Evolutionary conservation across 2,329 filamentous ascomycete species (phyloP), one percentile per base, ranked within the genome.

Genomic region (Chaetomiaceae sp.): DNA sequence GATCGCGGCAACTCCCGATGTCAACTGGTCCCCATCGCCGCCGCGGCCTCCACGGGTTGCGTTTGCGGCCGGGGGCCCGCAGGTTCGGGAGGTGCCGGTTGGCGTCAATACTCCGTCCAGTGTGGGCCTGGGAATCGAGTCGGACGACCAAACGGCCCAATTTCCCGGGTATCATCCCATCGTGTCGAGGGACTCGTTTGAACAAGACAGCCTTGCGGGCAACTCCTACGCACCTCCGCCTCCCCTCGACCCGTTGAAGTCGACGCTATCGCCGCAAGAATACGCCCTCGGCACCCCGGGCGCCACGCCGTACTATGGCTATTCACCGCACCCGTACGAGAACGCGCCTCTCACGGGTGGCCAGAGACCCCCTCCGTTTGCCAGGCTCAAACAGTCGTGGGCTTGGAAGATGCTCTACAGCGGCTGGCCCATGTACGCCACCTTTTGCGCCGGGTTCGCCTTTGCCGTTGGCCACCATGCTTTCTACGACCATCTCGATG

Each of bases 401-500:
- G 22, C n/a, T 5, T 56, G 52, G 54, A 46, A 20, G 14, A 51
- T 50, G 52, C 12, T 49, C 5, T 19, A 4, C 4, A 26, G 41
- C 11, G 42, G 36, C 3, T 56, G 52, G 52, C 43, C 47, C 39
- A 56, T 58, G 54, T 56, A 56, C 38, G 35, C 14, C 34, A 17
- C 51, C 38, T 47, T 58, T 15, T 29, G 44, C 2, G 15, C 54
- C 3, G 56, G 56, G 4, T 48, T 58, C 17, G 39, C 47, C 10
- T 52, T 50, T 38, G 56, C 56, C 15, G 42, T 41, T 6, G 48
- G 41, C 12, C 56, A 58, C 33, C 56, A 58, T 32, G 32, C 41
- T 4, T 56, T 58, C 26, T 58, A 58, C 37, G 36, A 19, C 18
- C 32, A 33, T 10, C 47, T 58, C 6, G 36, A 51, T 19, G 48